These are phyloP conservation scores for Phytophthora idaei DNA, from an alignment of 352 stramenopile genomes.

Conservation along the genomic window DNA sequence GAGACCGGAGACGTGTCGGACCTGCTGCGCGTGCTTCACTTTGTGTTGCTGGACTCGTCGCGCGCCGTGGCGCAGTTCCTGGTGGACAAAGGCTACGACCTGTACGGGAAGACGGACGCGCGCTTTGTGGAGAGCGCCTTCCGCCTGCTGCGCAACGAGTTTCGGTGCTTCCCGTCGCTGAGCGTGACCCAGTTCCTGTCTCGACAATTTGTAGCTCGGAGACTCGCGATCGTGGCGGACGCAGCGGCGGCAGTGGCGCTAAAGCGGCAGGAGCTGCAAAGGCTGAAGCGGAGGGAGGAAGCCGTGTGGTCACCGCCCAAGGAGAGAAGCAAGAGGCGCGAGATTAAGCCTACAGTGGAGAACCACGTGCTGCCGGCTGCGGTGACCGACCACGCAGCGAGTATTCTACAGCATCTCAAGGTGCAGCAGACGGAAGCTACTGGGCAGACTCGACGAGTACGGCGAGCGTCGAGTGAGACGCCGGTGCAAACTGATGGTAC, in stretches of 20 bases:
- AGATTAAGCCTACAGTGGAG: slow-evolving; percentile 39
- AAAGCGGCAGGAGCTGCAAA: slow-evolving; percentile 54
- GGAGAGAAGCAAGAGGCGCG: slow-evolving; percentile 19
- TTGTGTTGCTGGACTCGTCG: slow-evolving; percentile 76
- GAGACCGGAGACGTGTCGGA: slow-evolving; percentile 49
- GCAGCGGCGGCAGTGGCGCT: slow-evolving; percentile 49
- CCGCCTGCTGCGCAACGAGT: slow-evolving; percentile 74
- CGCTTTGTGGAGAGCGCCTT: slow-evolving; percentile 80
- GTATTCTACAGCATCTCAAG: slow-evolving; percentile 43
- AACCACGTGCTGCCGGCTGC: slow-evolving; percentile 46
- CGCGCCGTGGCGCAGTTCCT: slow-evolving; percentile 65
- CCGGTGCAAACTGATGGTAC: slow-evolving; percentile 2
- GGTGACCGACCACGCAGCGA: slow-evolving; percentile 34
- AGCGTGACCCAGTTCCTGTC: slow-evolving; percentile 71
- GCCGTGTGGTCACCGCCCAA: slow-evolving; percentile 60
- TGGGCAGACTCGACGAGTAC: slow-evolving; percentile 3
- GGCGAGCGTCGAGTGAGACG: slow-evolving; percentile 14
- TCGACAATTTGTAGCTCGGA: slow-evolving; percentile 59
- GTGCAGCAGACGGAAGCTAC: background rate
- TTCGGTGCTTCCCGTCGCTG: slow-evolving; percentile 71
- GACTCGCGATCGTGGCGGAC: slow-evolving; percentile 64
- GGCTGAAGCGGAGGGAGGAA: slow-evolving; percentile 48
- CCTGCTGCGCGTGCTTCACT: slow-evolving; percentile 73
- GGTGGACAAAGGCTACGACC: slow-evolving; percentile 63
- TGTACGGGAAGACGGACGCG: slow-evolving; percentile 79